phyloP scores from a whole-genome alignment of 371 early-diverging fungal species.

The Rhizopus sp. region DNA sequence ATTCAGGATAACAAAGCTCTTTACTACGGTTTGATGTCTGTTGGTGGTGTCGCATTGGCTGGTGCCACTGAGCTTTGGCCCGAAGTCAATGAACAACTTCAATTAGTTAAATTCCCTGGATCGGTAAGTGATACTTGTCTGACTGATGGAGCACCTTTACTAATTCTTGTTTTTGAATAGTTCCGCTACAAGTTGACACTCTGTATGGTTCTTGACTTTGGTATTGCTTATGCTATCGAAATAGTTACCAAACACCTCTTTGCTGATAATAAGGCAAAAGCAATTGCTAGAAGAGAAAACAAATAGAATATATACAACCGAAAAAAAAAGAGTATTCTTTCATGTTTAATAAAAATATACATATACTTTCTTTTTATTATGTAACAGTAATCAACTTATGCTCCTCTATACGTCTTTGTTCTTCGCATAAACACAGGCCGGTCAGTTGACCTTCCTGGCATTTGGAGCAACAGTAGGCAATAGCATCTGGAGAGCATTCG shows the following conservation, averaged over 20 bases:
- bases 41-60: conserved; percentile 84
- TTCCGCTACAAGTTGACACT: conserved; percentile 69
- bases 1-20: conserved; percentile 94
- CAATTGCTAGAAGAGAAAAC: conserved; percentile 45
- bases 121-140: conserved; percentile 51
- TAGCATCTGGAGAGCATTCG: conserved; percentile 10
- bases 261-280: conserved; percentile 73
- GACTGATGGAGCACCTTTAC: neutral
- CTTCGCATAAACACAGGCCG: conserved; percentile 41
- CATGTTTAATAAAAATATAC: too few relatives aligned
- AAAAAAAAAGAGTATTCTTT: too few relatives aligned
- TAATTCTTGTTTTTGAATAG: conserved; percentile 27
- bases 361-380: neutral
- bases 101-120: conserved; percentile 90
- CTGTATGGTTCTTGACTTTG: conserved; percentile 76
- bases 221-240: conserved; percentile 71
- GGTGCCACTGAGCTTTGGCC: conserved; percentile 90
- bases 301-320: neutral
- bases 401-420: conserved; percentile 33
- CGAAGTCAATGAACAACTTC: conserved; percentile 90
- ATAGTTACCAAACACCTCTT: conserved; percentile 61
- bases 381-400: conserved; percentile 17
- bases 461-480: conserved; percentile 37
- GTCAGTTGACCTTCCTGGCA: conserved; percentile 21
- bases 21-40: conserved; percentile 84